Conservation (phyloP, 116 monocot genomes). For the Dioscorea cayenensis region DNA sequence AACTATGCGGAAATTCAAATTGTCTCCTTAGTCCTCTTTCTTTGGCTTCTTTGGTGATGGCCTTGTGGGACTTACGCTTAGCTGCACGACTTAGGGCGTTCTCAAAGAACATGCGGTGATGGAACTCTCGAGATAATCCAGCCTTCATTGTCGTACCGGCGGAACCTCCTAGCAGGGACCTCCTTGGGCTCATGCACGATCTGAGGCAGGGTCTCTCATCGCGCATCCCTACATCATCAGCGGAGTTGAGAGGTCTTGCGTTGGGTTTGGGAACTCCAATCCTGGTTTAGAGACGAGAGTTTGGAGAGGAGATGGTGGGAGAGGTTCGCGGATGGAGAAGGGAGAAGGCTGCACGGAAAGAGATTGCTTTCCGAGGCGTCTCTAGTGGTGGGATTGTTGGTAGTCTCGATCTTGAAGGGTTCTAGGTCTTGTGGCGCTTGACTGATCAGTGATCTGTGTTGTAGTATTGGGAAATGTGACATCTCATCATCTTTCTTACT, state of each 20-base stretch:
- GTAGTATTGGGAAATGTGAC: no score
- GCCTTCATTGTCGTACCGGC: conserved; percentile 31
- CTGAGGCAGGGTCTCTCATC: neutral
- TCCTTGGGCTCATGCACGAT: conserved; percentile 33
- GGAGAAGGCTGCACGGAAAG: no score
- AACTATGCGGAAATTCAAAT: conserved; percentile 54
- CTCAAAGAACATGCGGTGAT: conserved; percentile 46
- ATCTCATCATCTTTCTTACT: no score
- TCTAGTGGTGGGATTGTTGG: no score
- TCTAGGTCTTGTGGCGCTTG: no score
- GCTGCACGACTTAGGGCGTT: conserved; percentile 33
- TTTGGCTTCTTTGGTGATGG: conserved; percentile 6
- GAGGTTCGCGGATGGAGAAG: no score
- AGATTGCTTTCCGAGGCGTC: no score
- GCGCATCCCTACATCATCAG: neutral
- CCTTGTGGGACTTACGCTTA: conserved; percentile 47
- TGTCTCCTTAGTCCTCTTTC: conserved; percentile 44
- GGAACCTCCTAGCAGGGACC: conserved; percentile 33
- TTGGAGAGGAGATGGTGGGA: neutral
- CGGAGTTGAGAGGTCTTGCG: neutral
- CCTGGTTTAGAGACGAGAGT: neutral
- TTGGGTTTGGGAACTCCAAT: neutral
- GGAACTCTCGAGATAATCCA: conserved; percentile 57
- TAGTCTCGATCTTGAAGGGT: no score
- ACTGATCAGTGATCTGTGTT: no score